These are phyloP conservation scores for Dichotomopilus funicola DNA, from an alignment of 2,329 filamentous ascomycete genomes.

Conservation along the genomic window DNA sequence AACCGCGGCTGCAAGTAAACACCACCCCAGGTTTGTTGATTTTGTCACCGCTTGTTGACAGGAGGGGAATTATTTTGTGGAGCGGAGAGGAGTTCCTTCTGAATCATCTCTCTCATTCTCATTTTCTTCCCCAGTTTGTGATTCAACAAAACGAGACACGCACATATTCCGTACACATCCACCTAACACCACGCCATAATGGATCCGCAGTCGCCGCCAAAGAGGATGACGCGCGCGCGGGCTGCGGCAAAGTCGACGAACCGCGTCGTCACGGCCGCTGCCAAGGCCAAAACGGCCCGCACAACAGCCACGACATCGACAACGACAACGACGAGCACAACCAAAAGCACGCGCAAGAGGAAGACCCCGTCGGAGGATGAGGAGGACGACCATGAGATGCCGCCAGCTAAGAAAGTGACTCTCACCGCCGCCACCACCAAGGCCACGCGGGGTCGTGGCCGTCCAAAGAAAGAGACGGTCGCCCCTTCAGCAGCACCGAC, in stretches of 20 bases:
- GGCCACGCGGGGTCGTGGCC: constrained; percentile 39
- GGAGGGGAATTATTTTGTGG: constrained; percentile 10
- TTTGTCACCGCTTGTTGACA: neutral
- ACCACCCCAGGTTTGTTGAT: constrained; percentile 6
- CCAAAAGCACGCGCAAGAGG: constrained; percentile 36
- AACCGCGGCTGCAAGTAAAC: constrained; percentile 8
- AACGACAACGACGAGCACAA: constrained; percentile 21
- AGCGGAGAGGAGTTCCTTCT: constrained; percentile 11
- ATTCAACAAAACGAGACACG: neutral
- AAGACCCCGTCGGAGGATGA: constrained; percentile 50
- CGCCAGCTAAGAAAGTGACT: constrained; percentile 16
- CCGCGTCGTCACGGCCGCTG: constrained; percentile 43
- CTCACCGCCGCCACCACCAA: constrained; percentile 18
- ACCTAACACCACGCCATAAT: constrained; percentile 32
- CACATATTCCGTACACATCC: too few species aligned
- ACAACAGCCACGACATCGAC: constrained; percentile 33
- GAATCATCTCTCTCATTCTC: constrained; percentile 2
- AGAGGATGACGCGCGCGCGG: constrained; percentile 50
- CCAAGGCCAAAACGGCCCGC: constrained; percentile 40
- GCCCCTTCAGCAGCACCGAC: constrained; percentile 24
- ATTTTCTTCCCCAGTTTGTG: neutral
- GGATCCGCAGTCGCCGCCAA: constrained; percentile 50
- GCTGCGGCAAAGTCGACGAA: constrained; percentile 38
- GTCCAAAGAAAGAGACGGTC: constrained; percentile 38
- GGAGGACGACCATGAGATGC: constrained; percentile 37